Evolutionary conservation across 768 basidiomycete species (phyloP).

Genomic region (Trametes gibbosa): DNA sequence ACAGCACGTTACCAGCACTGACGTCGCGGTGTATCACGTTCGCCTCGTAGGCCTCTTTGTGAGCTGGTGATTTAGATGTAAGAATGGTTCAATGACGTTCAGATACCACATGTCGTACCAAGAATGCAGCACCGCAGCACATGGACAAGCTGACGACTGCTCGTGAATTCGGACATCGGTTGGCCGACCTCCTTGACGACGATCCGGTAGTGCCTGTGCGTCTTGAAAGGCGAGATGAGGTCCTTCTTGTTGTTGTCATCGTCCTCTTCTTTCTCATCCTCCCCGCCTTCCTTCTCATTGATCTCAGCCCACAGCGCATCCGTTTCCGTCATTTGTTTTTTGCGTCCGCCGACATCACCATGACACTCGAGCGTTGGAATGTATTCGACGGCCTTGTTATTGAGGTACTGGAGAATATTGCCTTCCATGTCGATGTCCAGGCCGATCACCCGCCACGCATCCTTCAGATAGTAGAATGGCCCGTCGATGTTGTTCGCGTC

Average conservation of each 20-base stretch:
- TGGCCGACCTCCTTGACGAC: conserved; percentile 3
- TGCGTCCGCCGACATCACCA: not conserved
- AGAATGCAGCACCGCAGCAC: not conserved
- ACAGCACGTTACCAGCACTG: conserved; percentile 13
- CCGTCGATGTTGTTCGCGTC: not conserved
- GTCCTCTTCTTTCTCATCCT: too few relatives aligned
- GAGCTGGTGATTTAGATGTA: not conserved
- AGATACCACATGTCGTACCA: not conserved
- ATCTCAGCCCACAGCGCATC: not conserved
- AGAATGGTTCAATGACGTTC: not conserved
- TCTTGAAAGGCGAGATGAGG: not conserved
- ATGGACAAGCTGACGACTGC: not conserved
- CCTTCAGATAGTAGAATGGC: conserved; percentile 13
- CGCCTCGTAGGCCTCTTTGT: conserved; percentile 2
- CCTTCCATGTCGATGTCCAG: not conserved
- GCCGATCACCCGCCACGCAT: conserved; percentile 7
- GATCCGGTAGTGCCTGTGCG: conserved; percentile 4
- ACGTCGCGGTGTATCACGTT: conserved; percentile 8
- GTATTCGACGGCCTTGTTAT: not conserved
- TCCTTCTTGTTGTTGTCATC: too few relatives aligned
- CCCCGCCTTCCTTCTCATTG: not conserved
- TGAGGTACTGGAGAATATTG: not conserved
- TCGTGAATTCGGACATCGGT: not conserved
- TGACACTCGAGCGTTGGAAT: not conserved
- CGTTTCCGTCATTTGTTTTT: not conserved